Percentiles rank a stretch among this genome's conserved stretches.
Conservation (phyloP, 768 basidiomycete genomes). For the Pleurotus sapidus region DNA sequence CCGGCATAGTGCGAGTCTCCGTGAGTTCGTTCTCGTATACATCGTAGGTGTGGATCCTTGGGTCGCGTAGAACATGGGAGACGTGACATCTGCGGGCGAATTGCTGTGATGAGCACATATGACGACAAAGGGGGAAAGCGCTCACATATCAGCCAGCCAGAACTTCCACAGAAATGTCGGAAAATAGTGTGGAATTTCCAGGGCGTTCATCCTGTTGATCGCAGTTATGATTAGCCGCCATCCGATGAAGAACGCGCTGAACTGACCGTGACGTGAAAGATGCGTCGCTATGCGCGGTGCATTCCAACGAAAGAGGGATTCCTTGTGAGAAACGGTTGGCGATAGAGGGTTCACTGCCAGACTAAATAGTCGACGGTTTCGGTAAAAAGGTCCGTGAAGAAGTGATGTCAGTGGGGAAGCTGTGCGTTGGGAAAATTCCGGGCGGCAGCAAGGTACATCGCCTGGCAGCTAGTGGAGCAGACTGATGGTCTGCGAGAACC, state of each 20-base stretch:
- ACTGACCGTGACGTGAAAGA: background rate
- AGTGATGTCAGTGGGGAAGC: background rate
- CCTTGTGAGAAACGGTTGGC: background rate
- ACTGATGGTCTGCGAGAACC: too few species aligned
- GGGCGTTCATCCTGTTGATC: slow-evolving; percentile 1
- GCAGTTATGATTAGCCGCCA: too few species aligned
- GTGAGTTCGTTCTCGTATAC: slow-evolving; percentile 47
- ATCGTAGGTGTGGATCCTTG: slow-evolving; percentile 50
- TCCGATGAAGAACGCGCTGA: background rate
- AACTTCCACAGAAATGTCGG: slow-evolving; percentile 48
- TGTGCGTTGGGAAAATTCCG: background rate
- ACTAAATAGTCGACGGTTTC: background rate
- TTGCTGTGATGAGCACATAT: too few species aligned
- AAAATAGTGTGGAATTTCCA: slow-evolving; percentile 32
- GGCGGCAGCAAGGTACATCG: too few species aligned
- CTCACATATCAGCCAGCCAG: slow-evolving; percentile 45
- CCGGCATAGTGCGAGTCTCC: slow-evolving; percentile 38
- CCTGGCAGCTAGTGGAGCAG: too few species aligned
- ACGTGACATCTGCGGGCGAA: background rate
- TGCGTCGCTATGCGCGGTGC: too few species aligned
- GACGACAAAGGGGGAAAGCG: background rate
- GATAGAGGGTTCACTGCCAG: background rate
- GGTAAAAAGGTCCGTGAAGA: background rate
- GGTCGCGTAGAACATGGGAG: slow-evolving; percentile 25
- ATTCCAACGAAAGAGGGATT: too few species aligned